phyloP scores from a whole-genome alignment of 2,329 filamentous ascomycete genomes.

The Aspergillus clavatus region DNA sequence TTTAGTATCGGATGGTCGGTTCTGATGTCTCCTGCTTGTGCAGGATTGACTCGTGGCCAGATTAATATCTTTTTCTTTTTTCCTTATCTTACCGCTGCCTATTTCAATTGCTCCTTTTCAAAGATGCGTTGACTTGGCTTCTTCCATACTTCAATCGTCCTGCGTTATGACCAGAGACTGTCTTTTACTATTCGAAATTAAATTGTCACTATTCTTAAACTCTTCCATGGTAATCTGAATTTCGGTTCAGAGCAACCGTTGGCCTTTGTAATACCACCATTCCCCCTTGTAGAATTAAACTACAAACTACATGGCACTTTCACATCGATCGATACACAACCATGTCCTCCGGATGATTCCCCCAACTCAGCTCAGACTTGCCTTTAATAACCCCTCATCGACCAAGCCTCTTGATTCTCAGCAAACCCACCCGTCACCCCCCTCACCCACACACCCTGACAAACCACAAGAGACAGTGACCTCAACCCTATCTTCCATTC shows the following conservation, averaged over 20 bases:
- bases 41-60: slow-evolving; percentile 50
- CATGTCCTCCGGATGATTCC: neutral
- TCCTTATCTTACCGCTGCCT: slow-evolving; percentile 8
- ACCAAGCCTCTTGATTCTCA: slow-evolving; percentile 4
- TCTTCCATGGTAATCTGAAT: neutral
- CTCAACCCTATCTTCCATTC: neutral
- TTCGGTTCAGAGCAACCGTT: no score
- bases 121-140: neutral
- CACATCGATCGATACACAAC: no score
- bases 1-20: slow-evolving; percentile 33
- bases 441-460: neutral
- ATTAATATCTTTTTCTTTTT: slow-evolving; percentile 16
- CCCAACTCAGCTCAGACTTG: slow-evolving; percentile 32
- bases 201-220: neutral
- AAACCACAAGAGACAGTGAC: neutral
- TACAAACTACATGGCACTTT: no score
- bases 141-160: neutral
- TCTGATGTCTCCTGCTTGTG: slow-evolving; percentile 47
- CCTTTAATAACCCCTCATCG: slow-evolving; percentile 26
- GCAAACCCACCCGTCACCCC: neutral
- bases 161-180: neutral
- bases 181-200: neutral
- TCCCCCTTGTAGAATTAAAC: no score
- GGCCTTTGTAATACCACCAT: no score
- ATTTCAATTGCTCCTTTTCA: slow-evolving; percentile 2